A percentile compares a stretch with the other conserved stretches of the same genome.
Conservation (phyloP, 2,329 filamentous ascomycete species). For the Dactylonectria macrodidyma region DNA sequence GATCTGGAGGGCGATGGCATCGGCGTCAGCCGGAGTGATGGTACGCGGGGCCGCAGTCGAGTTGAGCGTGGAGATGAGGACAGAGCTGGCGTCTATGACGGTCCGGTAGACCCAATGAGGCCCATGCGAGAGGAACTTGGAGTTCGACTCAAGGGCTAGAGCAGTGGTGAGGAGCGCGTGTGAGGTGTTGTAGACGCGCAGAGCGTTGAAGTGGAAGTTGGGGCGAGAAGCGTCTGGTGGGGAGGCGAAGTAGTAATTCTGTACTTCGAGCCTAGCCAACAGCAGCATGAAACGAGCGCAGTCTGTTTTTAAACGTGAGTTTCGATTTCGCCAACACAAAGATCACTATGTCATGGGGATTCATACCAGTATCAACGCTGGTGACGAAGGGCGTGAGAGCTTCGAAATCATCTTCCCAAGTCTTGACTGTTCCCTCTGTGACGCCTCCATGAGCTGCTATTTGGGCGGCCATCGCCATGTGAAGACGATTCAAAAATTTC, state of each 20-base stretch:
- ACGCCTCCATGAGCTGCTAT: constrained; percentile 64
- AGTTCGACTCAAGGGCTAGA: constrained; percentile 59
- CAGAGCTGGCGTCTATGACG: constrained; percentile 61
- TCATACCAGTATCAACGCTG: constrained; percentile 62
- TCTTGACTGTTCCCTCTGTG: constrained; percentile 61
- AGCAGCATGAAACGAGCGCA: constrained; percentile 65
- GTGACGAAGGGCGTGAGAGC: constrained; percentile 62
- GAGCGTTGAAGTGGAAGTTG: constrained; percentile 59
- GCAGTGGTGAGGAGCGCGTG: constrained; percentile 61
- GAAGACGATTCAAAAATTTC: constrained; percentile 65
- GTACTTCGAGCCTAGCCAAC: constrained; percentile 66
- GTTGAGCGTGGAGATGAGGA: constrained; percentile 62
- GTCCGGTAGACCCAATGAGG: constrained; percentile 66
- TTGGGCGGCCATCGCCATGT: constrained; percentile 62
- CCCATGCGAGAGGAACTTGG: constrained; percentile 60
- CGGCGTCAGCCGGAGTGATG: constrained; percentile 48
- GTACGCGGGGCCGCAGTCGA: constrained; percentile 58
- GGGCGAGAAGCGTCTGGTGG: constrained; percentile 55
- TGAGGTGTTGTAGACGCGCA: constrained; percentile 65
- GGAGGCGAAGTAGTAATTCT: constrained; percentile 67
- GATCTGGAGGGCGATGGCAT: constrained; percentile 50
- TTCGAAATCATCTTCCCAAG: constrained; percentile 68
- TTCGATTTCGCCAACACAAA: background rate
- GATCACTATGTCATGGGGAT: background rate
- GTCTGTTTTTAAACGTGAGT: constrained; percentile 50